phyloP scores from a whole-genome alignment of 106 monocot genomes.

The Gastrodia elata region DNA sequence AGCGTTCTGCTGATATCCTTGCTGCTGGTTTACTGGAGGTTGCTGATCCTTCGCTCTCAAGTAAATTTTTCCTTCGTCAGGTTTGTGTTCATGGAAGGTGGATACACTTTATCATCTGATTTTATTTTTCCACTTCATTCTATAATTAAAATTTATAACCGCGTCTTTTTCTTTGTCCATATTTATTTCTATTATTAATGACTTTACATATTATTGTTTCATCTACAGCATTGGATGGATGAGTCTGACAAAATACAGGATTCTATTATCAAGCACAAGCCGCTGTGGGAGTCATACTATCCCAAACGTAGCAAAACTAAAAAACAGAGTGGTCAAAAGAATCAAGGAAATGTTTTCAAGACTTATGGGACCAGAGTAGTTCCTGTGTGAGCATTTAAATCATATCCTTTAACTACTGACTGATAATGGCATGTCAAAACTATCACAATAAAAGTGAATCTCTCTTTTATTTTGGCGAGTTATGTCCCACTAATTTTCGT shows the following conservation, averaged over 20 bases:
- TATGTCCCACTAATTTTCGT: neutral
- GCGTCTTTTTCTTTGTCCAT: neutral
- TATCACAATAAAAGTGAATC: neutral
- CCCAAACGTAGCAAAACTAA: conserved; percentile 43
- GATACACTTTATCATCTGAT: neutral
- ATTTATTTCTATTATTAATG: neutral
- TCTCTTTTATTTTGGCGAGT: neutral
- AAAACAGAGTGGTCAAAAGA: conserved; percentile 42
- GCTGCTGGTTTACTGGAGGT: conserved; percentile 95
- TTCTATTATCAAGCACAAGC: conserved; percentile 68
- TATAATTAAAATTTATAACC: neutral
- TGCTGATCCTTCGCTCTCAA: conserved; percentile 80
- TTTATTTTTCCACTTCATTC: neutral
- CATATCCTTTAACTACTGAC: neutral
- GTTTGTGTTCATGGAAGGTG: conserved; percentile 23
- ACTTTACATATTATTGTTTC: neutral
- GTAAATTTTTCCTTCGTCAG: conserved; percentile 84
- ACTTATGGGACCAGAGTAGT: conserved; percentile 94
- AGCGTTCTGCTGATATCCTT: conserved; percentile 93
- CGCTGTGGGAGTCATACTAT: conserved; percentile 72
- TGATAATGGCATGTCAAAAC: neutral
- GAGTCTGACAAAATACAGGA: conserved; percentile 50
- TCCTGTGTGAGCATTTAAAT: conserved; percentile 61
- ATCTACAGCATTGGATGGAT: conserved; percentile 71
- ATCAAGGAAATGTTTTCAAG: conserved; percentile 50